Conservation (phyloP, 208 protist genomes). For the Leishmania braziliensis region DNA sequence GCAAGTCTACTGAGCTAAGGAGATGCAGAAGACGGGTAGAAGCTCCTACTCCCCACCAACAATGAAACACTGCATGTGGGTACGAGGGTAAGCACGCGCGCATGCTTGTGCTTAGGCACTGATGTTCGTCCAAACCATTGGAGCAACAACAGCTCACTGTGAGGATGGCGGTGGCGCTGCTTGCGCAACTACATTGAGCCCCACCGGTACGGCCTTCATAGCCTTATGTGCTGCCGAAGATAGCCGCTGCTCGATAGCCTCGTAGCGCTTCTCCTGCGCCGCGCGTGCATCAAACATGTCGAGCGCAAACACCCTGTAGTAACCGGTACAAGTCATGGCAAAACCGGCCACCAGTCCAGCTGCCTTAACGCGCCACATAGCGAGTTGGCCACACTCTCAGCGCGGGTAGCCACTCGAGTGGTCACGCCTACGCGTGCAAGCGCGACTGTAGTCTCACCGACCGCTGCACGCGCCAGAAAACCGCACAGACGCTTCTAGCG, state of each 20-base stretch:
- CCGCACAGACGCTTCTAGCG: not conserved
- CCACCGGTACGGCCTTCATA: conserved; percentile 16
- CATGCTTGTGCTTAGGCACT: not conserved
- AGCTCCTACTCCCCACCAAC: not conserved
- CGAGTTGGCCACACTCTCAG: too few relatives aligned
- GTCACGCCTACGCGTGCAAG: not conserved
- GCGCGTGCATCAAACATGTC: conserved; percentile 47
- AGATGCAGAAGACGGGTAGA: not conserved
- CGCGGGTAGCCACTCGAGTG: not conserved
- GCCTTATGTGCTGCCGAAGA: conserved; percentile 21
- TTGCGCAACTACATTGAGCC: not conserved
- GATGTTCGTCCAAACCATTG: not conserved
- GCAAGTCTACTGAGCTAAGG: not conserved
- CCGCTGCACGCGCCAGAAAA: not conserved
- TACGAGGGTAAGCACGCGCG: not conserved
- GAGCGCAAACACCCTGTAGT: conserved; percentile 62
- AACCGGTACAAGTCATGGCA: conserved; percentile 34
- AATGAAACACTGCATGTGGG: not conserved
- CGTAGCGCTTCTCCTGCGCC: conserved; percentile 34
- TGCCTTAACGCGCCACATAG: conserved; percentile 55
- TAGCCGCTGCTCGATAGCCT: conserved; percentile 39
- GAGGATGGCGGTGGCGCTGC: not conserved
- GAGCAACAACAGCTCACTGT: not conserved
- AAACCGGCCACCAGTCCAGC: conserved; percentile 55
- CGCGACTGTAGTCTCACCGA: not conserved